These are phyloP conservation scores for Yamadazyma buinensis DNA, from an alignment of 1,139 yeast genomes.

Conservation along the genomic window DNA sequence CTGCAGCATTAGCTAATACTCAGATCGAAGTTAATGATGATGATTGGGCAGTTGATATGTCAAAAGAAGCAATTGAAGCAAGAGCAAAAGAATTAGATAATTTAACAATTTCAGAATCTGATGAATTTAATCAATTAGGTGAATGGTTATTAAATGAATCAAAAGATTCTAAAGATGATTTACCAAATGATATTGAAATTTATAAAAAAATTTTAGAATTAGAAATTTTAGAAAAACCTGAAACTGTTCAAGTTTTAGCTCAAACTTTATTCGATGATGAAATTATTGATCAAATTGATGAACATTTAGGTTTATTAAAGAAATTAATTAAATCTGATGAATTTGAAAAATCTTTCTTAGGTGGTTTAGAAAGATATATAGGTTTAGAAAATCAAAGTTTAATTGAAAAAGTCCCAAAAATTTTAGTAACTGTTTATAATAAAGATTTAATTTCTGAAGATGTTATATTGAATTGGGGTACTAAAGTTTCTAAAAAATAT, in stretches of 20 bases:
- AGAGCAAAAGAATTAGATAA: slow-evolving; percentile 88
- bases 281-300: slow-evolving; percentile 66
- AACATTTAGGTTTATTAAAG: slow-evolving; percentile 76
- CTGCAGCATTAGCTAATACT: slow-evolving; percentile 56
- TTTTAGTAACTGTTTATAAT: slow-evolving; percentile 77
- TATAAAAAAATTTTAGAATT: slow-evolving; percentile 85
- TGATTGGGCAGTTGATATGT: slow-evolving; percentile 98
- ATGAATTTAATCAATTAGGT: slow-evolving; percentile 72
- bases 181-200: slow-evolving; percentile 85
- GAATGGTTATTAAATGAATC: slow-evolving; percentile 71
- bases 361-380: slow-evolving; percentile 92
- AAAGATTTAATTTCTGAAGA: slow-evolving; percentile 83
- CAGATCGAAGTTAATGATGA: slow-evolving; percentile 74
- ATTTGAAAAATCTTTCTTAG: slow-evolving; percentile 84
- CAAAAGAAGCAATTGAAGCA: slow-evolving; percentile 92
- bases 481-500: slow-evolving; percentile 88
- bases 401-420: slow-evolving; percentile 72
- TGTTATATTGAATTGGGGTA: slow-evolving; percentile 77
- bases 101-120: slow-evolving; percentile 38
- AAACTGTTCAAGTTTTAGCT: slow-evolving; percentile 86
- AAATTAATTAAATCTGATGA: slow-evolving; percentile 66
- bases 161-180: slow-evolving; percentile 51
- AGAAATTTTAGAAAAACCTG: slow-evolving; percentile 67
- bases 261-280: slow-evolving; percentile 84
- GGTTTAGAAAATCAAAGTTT: slow-evolving; percentile 81